Conservation (phyloP, 2,329 filamentous ascomycete genomes). For the Trichoderma koningiopsis region DNA sequence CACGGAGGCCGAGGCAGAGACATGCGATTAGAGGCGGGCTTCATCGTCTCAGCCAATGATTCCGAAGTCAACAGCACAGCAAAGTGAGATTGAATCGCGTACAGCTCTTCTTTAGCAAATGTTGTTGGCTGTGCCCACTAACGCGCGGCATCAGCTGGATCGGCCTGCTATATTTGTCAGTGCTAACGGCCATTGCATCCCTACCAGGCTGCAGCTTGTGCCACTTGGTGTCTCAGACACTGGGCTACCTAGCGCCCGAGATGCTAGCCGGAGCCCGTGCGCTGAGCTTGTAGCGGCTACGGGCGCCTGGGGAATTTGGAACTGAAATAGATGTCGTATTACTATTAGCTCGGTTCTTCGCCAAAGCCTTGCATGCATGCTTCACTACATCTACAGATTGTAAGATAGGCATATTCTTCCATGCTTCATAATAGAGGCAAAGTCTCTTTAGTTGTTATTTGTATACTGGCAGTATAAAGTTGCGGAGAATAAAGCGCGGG, state of each 20-base stretch:
- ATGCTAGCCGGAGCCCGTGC: background rate
- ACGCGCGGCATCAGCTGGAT: background rate
- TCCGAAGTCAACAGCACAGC: background rate
- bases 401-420: background rate
- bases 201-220: background rate
- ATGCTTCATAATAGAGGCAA: background rate
- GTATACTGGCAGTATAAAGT: background rate
- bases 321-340: background rate
- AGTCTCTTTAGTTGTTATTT: background rate
- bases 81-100: background rate
- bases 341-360: background rate
- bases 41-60: background rate
- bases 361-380: background rate
- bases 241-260: conserved; percentile 2
- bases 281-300: background rate
- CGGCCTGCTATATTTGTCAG: background rate
- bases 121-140: background rate
- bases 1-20: background rate
- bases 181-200: background rate
- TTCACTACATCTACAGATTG: background rate
- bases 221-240: background rate
- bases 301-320: background rate
- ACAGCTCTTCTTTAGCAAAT: background rate
- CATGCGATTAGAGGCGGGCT: background rate
- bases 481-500: background rate